phyloP scores from a whole-genome alignment of 495 filamentous ascomycete genomes.

The Echria macrotheca region DNA sequence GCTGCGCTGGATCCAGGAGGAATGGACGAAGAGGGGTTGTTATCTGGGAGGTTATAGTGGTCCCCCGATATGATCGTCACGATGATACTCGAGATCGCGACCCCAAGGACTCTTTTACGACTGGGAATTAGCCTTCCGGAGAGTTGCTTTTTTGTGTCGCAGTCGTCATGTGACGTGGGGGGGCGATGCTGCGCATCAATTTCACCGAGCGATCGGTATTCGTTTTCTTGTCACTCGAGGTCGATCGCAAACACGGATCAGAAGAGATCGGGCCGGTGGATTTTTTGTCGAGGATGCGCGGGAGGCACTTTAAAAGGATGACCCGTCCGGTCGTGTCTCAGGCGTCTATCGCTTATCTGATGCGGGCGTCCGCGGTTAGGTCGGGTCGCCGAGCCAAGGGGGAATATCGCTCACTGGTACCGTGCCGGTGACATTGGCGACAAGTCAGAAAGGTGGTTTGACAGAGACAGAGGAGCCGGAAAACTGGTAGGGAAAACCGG shows the following conservation, averaged over 20 bases:
- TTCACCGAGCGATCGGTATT: background rate
- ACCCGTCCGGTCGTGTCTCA: background rate
- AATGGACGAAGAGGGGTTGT: no score
- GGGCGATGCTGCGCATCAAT: slow-evolving; percentile 4
- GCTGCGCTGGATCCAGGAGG: background rate
- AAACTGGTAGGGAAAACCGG: background rate
- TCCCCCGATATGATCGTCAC: background rate
- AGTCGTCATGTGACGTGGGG: slow-evolving; percentile 5
- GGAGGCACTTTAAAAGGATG: background rate
- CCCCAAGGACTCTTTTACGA: background rate
- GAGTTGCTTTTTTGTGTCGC: background rate
- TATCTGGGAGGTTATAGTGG: no score
- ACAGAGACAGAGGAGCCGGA: background rate
- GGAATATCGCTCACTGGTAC: slow-evolving; percentile 6
- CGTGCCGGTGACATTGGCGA: background rate
- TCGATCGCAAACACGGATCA: slow-evolving; percentile 5
- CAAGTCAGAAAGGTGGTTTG: background rate
- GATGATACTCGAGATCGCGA: background rate
- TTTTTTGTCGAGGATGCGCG: background rate
- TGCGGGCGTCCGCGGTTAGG: background rate
- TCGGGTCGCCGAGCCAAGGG: background rate
- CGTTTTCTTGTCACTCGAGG: background rate
- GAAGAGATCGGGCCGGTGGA: slow-evolving; percentile 8
- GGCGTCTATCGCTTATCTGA: slow-evolving; percentile 10
- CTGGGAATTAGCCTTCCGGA: background rate